phyloP scores from a whole-genome alignment of 108 stramenopile species.

The Schizochytrium sp. region DNA sequence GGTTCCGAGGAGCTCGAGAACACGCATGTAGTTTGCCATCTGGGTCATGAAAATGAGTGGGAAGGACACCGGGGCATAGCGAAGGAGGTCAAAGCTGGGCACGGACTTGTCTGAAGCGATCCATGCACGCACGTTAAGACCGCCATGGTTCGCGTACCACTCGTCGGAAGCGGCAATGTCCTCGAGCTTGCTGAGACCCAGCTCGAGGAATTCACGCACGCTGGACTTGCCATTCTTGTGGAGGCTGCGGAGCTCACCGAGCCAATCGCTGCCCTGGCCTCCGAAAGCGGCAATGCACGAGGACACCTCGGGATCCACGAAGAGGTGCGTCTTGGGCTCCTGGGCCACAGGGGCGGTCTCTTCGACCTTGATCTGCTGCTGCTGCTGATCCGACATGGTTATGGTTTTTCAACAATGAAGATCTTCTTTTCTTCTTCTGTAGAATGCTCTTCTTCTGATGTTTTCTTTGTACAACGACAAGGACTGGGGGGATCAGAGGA shows the following conservation, averaged over 20 bases:
- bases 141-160: conserved; percentile 31
- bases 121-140: background rate
- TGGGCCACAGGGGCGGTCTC: too few species aligned
- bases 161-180: background rate
- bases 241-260: conserved; percentile 24
- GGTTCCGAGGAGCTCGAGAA: background rate
- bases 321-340: conserved; percentile 2
- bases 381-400: too few species aligned
- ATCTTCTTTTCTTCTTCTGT: too few species aligned
- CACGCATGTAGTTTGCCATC: background rate
- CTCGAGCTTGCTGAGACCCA: conserved; percentile 9
- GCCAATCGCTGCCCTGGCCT: conserved; percentile 37
- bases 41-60: conserved; percentile 37
- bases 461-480: too few species aligned
- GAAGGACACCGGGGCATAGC: conserved; percentile 58
- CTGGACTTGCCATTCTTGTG: conserved; percentile 5
- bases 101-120: background rate
- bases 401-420: too few species aligned
- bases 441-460: too few species aligned
- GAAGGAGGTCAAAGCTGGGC: conserved; percentile 16
- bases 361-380: too few species aligned
- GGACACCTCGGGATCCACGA: background rate
- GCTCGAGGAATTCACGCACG: conserved; percentile 24
- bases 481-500: too few species aligned
- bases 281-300: conserved; percentile 37